Percentiles rank a stretch among this genome's conserved stretches.
Evolutionary conservation across 73 alveolate species (phyloP).

Genomic region (Urostyla sp.): DNA sequence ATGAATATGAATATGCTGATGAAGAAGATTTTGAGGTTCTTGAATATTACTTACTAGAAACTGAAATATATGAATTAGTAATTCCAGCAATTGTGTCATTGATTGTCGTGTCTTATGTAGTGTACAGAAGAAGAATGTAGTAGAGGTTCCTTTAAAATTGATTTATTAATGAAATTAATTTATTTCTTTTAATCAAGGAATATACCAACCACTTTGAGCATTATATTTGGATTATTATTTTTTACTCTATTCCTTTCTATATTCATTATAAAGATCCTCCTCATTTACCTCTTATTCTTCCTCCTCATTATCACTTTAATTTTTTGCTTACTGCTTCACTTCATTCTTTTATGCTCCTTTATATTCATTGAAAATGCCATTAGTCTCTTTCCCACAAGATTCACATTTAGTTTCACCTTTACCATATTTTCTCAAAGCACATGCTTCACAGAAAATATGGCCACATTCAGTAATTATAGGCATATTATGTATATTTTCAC

Average conservation of each 20-base stretch:
- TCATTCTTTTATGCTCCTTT: conserved; percentile 21
- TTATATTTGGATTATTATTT: conserved; percentile 26
- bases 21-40: too few relatives aligned
- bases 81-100: too few relatives aligned
- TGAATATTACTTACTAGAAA: too few relatives aligned
- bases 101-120: too few relatives aligned
- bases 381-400: conserved; percentile 75
- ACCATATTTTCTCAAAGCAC: conserved; percentile 70
- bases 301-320: conserved; percentile 4
- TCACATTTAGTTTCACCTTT: conserved; percentile 66
- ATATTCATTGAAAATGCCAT: conserved; percentile 86
- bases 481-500: conserved; percentile 55
- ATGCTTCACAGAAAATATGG: conserved; percentile 87
- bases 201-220: conserved; percentile 50
- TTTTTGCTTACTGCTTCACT: not conserved
- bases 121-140: too few relatives aligned
- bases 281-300: conserved; percentile 23
- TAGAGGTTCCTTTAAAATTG: too few relatives aligned
- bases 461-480: conserved; percentile 79
- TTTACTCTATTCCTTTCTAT: conserved; percentile 33
- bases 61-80: too few relatives aligned
- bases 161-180: too few relatives aligned
- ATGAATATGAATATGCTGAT: too few relatives aligned
- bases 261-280: conserved; percentile 45
- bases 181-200: conserved; percentile 33